Percentiles rank a stretch among this genome's conserved stretches.
Evolutionary conservation across 352 stramenopile genomes (phyloP).

Genomic region (Globisporangium nunn): DNA sequence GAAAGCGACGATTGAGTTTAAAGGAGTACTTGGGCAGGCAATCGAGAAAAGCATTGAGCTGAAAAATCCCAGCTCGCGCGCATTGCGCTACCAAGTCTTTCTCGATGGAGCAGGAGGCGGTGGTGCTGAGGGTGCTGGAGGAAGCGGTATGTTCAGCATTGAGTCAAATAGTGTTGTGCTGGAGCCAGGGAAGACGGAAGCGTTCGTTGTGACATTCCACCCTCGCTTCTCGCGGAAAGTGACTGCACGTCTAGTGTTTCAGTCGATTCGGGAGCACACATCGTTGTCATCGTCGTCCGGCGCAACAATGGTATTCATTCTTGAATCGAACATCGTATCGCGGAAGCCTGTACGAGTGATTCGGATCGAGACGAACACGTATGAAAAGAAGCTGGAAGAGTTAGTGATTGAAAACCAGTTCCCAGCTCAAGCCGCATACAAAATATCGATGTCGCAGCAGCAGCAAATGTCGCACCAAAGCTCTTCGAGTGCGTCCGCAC

Average conservation of each 20-base stretch:
- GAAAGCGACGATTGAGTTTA: constrained; percentile 92
- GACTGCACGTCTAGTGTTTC: constrained; percentile 86
- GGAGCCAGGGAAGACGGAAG: constrained; percentile 61
- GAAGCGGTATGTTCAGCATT: constrained; percentile 62
- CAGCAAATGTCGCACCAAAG: not conserved
- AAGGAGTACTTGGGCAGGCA: constrained; percentile 70
- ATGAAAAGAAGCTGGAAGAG: constrained; percentile 74
- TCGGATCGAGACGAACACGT: constrained; percentile 67
- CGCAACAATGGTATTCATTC: constrained; percentile 87
- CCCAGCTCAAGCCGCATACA: constrained; percentile 54
- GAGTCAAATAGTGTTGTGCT: constrained; percentile 61
- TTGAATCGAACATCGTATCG: constrained; percentile 77
- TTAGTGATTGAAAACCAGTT: constrained; percentile 88
- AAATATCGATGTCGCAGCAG: constrained; percentile 64
- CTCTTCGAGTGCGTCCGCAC: not conserved
- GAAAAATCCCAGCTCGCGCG: constrained; percentile 81
- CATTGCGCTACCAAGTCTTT: constrained; percentile 87
- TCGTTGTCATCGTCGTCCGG: constrained; percentile 18
- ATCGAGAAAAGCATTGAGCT: constrained; percentile 93
- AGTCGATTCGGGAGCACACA: constrained; percentile 41
- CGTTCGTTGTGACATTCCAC: constrained; percentile 79
- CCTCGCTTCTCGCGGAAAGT: constrained; percentile 83
- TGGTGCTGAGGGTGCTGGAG: not conserved
- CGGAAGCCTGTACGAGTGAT: constrained; percentile 76
- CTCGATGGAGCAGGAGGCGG: constrained; percentile 41